Base-by-base conservation (phyloP, 2,329 filamentous ascomycete genomes). In the Penicillium digitatum region DNA sequence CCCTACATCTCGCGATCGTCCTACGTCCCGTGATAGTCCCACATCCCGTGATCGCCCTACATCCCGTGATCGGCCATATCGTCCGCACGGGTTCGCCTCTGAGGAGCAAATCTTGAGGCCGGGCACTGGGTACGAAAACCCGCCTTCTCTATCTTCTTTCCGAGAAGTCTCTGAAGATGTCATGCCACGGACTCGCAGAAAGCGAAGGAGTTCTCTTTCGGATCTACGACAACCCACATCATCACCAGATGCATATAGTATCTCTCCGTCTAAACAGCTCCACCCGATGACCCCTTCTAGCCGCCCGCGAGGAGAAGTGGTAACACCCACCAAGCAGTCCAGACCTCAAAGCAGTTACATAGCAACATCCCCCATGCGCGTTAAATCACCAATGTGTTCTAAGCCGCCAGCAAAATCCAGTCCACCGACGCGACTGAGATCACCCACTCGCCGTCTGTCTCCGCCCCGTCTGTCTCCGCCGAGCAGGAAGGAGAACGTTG, bases 151-250 rank as follows among this genome's bases (percentile, higher is more conserved):
- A 32, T 77, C 76, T 20, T 81, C 80, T 6, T 62, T 85, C 79
- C 66, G 79, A 75, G 62, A 78, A 76, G 77, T 77, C 71, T 75
- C 78, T 68, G 60, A 65, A 61, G 66, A 73, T 76, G 61, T 70
- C 70, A 26, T 63, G 42, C 54, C 77, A 70, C 60, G 72, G 72
- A n/a, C 74, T 78, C 42, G 82, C 69, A 92, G 87, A 76, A 96
- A 95, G 77, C 83, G 93, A 52, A 86, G 93, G 69, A 96, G 92
- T 74, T 96, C 92, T 26, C 76, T 97, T 39, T 96, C 92, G 5
- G 93, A 97, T 71, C 79, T 97, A 45, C 88, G 85, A 62, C 81
- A 78, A 53, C 77, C 89, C 18, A 86, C 93, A 74, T 81, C 72
- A 29, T 70, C 80, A 38, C 80, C 83, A 52, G 79, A 86, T 9